Base-by-base conservation (phyloP, 2,329 filamentous ascomycete genomes). In the Sporothrix globosa region DNA sequence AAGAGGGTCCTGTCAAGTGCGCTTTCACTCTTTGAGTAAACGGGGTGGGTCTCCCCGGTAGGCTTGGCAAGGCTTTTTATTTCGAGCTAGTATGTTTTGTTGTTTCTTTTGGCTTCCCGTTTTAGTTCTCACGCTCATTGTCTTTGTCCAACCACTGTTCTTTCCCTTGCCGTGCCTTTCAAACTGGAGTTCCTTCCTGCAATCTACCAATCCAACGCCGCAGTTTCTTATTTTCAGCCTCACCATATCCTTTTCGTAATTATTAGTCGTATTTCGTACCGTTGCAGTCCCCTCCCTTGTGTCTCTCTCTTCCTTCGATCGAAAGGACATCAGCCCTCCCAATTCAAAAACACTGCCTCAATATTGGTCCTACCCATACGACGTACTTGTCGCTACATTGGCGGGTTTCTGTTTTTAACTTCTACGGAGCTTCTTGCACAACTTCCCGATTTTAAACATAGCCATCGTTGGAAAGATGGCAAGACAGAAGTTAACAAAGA, bases 221-320 rank as follows among this genome's bases (percentile, higher is more conserved):
- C 34, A 34, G 46, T 44, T 17, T 56, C 50, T 11, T 68, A n/a
- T 52, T 44, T 70, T 67, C 69, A 70, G 69, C 69, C 69, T 70
- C 69, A 70, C 69, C 69, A 61, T 65, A 24, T 50, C 60, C 24
- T 9, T 34, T 34, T 34, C 34, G 34, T 34, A 34, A 34, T 34
- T 7, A 34, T 9, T 30, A 30, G 27, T 54, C 39, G 34, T n/a
- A 44, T 24, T 34, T 34, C 34, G 56, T 24, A 61, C n/a, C 56
- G 34, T 41, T 24, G 50, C n/a, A 19, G 17, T 21, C n/a, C n/a
- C 48, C 7, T 52, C n/a, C 21, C 50, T 21, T 24, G 34, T 24
- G 34, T 13, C 34, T 41, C 17, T 60, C 34, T 13, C 34, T 21
- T 7, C 34, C 1, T 44, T 34, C n/a, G 27, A 0, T 30, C 27